Percentiles rank a stretch among this genome's conserved stretches.
phyloP scores from a whole-genome alignment of 169 alveolate species.

The Cryptosporidium xiaoi region DNA sequence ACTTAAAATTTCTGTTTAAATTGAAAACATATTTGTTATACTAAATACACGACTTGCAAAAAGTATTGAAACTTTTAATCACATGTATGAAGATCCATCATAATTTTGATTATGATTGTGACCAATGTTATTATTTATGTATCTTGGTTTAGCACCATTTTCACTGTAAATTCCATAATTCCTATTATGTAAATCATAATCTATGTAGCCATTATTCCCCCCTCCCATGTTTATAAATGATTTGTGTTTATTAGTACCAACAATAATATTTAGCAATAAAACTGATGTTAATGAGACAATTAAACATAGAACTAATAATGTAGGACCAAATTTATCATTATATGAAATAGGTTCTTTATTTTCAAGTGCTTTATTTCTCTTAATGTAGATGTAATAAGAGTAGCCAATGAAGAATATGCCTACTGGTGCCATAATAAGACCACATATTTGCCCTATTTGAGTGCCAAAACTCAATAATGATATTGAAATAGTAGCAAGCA shows the following conservation, averaged over 20 bases:
- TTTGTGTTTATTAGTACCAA: slow-evolving; percentile 6
- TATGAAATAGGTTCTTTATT: slow-evolving; percentile 83
- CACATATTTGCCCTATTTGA: slow-evolving; percentile 80
- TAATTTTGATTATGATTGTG: too few species aligned
- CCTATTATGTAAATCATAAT: not conserved
- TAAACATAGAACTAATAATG: slow-evolving; percentile 46
- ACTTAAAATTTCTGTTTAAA: too few species aligned
- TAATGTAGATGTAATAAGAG: slow-evolving; percentile 81
- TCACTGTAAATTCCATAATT: too few species aligned
- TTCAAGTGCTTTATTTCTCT: slow-evolving; percentile 81
- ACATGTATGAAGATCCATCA: too few species aligned
- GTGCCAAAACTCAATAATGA: slow-evolving; percentile 82
- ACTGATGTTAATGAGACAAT: slow-evolving; percentile 43
- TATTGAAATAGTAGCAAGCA: slow-evolving; percentile 81
- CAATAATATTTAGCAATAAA: slow-evolving; percentile 26
- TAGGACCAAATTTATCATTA: slow-evolving; percentile 81
- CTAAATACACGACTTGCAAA: too few species aligned
- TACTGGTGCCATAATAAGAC: slow-evolving; percentile 84
- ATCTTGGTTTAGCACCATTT: too few species aligned
- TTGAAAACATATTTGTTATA: too few species aligned
- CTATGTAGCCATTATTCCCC: not conserved
- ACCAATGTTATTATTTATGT: too few species aligned
- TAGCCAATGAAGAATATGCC: slow-evolving; percentile 82
- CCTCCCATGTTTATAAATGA: too few species aligned
- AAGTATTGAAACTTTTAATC: too few species aligned